Conservation (phyloP, 129 eudicot species). For the Kitagawia praeruptora region DNA sequence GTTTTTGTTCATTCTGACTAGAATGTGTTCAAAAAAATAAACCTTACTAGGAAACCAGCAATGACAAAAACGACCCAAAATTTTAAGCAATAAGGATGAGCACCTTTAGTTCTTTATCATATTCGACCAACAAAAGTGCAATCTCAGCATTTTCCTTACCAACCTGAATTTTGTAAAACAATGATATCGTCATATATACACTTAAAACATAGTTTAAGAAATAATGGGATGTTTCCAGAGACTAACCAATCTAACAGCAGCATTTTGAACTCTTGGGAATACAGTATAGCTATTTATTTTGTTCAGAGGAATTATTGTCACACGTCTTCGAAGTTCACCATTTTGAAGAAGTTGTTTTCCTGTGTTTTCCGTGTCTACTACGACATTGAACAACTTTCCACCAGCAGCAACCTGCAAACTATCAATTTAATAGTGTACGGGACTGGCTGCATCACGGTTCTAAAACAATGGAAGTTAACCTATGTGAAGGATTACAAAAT, state of each 20-base stretch:
- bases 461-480: neutral
- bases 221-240: neutral
- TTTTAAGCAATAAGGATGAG: constrained; percentile 10
- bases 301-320: constrained; percentile 84
- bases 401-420: constrained; percentile 84
- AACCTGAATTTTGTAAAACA: constrained; percentile 38
- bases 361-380: constrained; percentile 83
- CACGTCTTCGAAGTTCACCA: constrained; percentile 86
- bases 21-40: neutral
- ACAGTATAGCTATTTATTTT: constrained; percentile 70
- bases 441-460: neutral
- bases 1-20: neutral
- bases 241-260: constrained; percentile 68
- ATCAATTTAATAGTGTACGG: constrained; percentile 1
- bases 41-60: neutral
- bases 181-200: neutral
- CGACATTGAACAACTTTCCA: constrained; percentile 83
- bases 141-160: constrained; percentile 92
- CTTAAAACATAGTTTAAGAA: neutral
- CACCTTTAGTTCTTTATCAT: constrained; percentile 75
- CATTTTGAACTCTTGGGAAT: constrained; percentile 46
- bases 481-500: neutral
- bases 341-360: constrained; percentile 84
- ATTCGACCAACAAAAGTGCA: constrained; percentile 88
- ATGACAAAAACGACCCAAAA: neutral